Evolutionary conservation across 371 early-diverging fungal genomes (phyloP), one percentile per base, ranked within the genome.

Genomic region (Mortierella sp.): DNA sequence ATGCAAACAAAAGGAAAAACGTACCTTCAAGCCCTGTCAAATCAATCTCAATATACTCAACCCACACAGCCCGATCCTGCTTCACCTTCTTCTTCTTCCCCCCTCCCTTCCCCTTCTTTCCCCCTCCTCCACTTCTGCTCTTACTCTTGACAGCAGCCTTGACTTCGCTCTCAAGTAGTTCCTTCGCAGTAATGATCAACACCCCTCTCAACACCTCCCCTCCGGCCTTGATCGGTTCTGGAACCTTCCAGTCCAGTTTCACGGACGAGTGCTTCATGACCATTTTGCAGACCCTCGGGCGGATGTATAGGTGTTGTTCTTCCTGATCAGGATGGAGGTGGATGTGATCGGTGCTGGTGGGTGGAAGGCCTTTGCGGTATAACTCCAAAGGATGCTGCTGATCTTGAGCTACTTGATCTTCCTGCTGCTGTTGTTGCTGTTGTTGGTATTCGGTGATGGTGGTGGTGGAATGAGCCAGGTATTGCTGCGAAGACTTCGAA

Each of bases 211-310:
- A 43, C 16, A 43, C 74, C 55, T 85, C 86, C 21, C 86, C 81
- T 43, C 79, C 86, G 4, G 86, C 82, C 35, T 85, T 85, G 60
- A 82, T 82, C n/a, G 86, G 78, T n/a, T 85, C 86, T 38, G 79
- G 86, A 2, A 85, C 77, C 32, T 55, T 77, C 86, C 86, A 85
- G 27, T 76, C 82, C 24, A 85, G 32, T 46, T 79, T 85, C 1
- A 81, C 79, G 21, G 68, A 63, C 0, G 82, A 72, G 49, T 85
- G 86, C 43, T 82, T 85, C 11, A 68, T 49, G 2, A 85, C 29
- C 79, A 85, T 76, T 48, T 79, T 85, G 72, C 82, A 77, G 1
- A 81, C 78, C 14, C 82, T 74, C 2, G 84, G 80, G 4, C 75
- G 48, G 2, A 43, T 38, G 32, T 54, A n/a, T 38, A 32, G 49